Evolutionary conservation across 805 yeast species (phyloP).

Genomic region (Monosporozyma aerobia): DNA sequence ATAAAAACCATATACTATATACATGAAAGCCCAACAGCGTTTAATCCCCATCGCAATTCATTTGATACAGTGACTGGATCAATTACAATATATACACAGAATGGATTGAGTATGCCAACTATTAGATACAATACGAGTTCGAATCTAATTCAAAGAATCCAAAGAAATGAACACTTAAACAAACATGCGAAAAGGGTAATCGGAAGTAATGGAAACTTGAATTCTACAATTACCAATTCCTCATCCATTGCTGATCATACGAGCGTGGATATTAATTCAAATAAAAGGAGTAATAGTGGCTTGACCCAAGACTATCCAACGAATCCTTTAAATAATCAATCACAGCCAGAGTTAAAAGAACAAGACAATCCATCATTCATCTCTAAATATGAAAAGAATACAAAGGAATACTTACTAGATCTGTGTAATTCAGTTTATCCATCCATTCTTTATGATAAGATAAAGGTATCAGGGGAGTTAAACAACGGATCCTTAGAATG

Average conservation of each 20-base stretch:
- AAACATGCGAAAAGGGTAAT: not conserved
- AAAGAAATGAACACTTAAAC: constrained; percentile 9
- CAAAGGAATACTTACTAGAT: constrained; percentile 19
- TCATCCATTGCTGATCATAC: not conserved
- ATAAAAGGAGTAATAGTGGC: not conserved
- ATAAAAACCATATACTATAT: too few species aligned
- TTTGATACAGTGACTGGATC: not conserved
- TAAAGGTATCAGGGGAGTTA: constrained; percentile 5
- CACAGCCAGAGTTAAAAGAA: not conserved
- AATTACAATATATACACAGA: not conserved
- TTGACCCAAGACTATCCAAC: not conserved
- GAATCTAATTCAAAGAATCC: constrained; percentile 21
- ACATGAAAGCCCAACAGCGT: too few species aligned
- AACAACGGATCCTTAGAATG: constrained; percentile 11
- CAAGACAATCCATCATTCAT: constrained; percentile 13
- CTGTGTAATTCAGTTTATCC: constrained; percentile 23
- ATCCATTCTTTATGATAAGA: constrained; percentile 8
- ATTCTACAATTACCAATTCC: not conserved
- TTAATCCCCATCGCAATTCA: too few species aligned
- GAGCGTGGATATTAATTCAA: not conserved
- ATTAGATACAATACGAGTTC: constrained; percentile 27
- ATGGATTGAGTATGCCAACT: constrained; percentile 11
- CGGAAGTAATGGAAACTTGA: not conserved
- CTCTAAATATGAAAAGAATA: constrained; percentile 12
- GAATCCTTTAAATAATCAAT: not conserved